These are phyloP conservation scores for Hordeum vulgare DNA, from an alignment of 176 grass and related monocot genomes.

Conservation along the genomic window MorexV3_pseudomolecules_assembly NC_058519.1:96837761-96838260, in stretches of 20 bases:
- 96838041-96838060: constrained; percentile 41
- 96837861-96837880: constrained; percentile 2
- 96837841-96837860: constrained; percentile 43
- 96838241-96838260: constrained; percentile 45
- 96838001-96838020: constrained; percentile 47
- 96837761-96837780: constrained; percentile 9
- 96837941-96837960: constrained; percentile 50
- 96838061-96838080: constrained; percentile 45
- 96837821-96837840: constrained; percentile 31
- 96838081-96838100: constrained; percentile 45
- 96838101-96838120: constrained; percentile 28
- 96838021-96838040: constrained; percentile 53
- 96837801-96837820: constrained; percentile 68
- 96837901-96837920: constrained; percentile 61
- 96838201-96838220: constrained; percentile 48
- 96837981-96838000: constrained; percentile 20
- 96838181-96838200: constrained; percentile 53
- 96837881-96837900: constrained; percentile 37
- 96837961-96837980: constrained; percentile 59
- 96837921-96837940: constrained; percentile 43
- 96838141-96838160: constrained; percentile 44
- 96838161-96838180: constrained; percentile 40
- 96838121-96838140: constrained; percentile 60
- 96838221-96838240: constrained; percentile 48
- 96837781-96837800: constrained; percentile 74